A percentile compares a stretch with the other conserved stretches of the same genome.
Conservation (phyloP, 2,329 filamentous ascomycete genomes). For the Trichophyton simii region DNA sequence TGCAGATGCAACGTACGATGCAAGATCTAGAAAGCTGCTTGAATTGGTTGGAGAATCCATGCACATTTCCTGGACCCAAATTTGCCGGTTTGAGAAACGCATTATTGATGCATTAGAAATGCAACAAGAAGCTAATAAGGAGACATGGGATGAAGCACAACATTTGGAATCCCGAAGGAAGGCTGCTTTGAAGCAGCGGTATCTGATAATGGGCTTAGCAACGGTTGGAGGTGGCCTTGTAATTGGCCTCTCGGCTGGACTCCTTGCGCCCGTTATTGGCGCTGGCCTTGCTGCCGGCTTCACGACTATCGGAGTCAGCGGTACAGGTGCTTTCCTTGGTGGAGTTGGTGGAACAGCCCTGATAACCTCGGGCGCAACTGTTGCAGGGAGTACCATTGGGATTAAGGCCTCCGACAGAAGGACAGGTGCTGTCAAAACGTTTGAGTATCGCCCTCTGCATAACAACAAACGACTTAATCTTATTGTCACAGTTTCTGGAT, state of each 20-base stretch:
- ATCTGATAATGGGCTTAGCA: conserved; percentile 91
- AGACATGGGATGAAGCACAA: conserved; percentile 95
- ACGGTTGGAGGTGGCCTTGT: conserved; percentile 91
- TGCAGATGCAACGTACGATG: conserved; percentile 86
- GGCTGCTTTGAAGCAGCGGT: conserved; percentile 64
- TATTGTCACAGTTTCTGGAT: conserved; percentile 87
- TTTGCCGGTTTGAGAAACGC: conserved; percentile 91
- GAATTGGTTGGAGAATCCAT: conserved; percentile 72
- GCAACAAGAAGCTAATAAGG: conserved; percentile 86
- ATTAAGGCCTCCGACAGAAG: conserved; percentile 72
- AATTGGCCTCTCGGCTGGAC: conserved; percentile 84
- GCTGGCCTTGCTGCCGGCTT: conserved; percentile 88
- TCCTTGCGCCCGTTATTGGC: conserved; percentile 86
- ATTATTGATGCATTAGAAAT: conserved; percentile 95
- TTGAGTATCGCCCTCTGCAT: conserved; percentile 90
- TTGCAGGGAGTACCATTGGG: conserved; percentile 78
- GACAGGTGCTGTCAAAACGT: conserved; percentile 86
- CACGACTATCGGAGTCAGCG: conserved; percentile 83
- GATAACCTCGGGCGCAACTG: conserved; percentile 78
- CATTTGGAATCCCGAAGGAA: conserved; percentile 82
- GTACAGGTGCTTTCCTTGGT: conserved; percentile 77
- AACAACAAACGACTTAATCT: conserved; percentile 97
- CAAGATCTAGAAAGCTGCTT: conserved; percentile 70
- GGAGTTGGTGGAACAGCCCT: conserved; percentile 86
- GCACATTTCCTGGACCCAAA: conserved; percentile 78